Conservation (phyloP, 345 rosid genomes). For the Heritiera littoralis region DNA sequence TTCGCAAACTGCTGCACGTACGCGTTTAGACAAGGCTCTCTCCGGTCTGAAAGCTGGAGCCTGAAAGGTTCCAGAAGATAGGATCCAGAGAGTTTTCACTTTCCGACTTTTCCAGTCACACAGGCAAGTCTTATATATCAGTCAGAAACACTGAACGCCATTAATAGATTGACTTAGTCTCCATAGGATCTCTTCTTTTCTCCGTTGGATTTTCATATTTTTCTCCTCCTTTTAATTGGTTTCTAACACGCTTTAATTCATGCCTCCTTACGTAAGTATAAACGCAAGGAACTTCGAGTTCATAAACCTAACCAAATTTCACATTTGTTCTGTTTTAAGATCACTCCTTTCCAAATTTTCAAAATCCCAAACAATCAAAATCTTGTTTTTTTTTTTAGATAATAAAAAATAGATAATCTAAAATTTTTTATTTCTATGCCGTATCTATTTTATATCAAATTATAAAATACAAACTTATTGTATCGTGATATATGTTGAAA, state of each 20-base stretch:
- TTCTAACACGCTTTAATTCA: neutral
- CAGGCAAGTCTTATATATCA: neutral
- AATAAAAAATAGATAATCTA: too few relatives aligned
- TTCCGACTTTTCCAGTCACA: neutral
- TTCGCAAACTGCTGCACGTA: neutral
- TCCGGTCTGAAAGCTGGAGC: neutral
- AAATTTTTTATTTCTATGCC: too few relatives aligned
- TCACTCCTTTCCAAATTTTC: neutral
- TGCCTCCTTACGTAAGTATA: neutral
- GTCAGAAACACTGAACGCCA: neutral
- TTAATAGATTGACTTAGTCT: slow-evolving; percentile 4
- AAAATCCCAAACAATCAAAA: neutral
- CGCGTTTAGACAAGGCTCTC: neutral
- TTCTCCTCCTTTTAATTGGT: neutral
- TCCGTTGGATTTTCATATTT: neutral
- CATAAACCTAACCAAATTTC: neutral
- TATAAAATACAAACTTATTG: too few relatives aligned
- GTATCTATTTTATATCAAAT: too few relatives aligned
- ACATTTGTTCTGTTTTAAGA: neutral
- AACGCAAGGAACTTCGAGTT: neutral
- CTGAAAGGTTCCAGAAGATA: neutral
- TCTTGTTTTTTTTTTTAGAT: too few relatives aligned
- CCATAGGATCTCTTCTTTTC: neutral
- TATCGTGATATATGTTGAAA: too few relatives aligned
- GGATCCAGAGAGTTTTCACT: neutral